Conservation (phyloP, 2,329 filamentous ascomycete genomes). For the Sclerotinia spermophila region DNA sequence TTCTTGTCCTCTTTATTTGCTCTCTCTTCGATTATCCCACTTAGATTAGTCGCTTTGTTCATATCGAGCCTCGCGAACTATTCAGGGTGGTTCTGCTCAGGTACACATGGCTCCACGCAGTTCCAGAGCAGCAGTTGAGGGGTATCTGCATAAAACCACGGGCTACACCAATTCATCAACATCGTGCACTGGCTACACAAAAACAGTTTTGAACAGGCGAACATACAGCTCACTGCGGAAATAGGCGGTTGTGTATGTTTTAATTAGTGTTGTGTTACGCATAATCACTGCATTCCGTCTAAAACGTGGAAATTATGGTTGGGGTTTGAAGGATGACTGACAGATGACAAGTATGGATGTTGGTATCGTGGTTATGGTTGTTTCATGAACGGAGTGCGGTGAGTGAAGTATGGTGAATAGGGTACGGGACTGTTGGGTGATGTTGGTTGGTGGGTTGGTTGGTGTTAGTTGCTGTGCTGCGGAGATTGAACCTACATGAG, state of each 20-base stretch:
- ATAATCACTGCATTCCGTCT: too few species aligned
- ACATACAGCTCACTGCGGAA: background rate
- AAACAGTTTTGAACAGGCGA: too few species aligned
- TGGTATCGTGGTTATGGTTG: background rate
- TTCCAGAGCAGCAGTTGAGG: background rate
- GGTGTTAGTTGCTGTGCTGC: background rate
- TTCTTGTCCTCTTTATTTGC: background rate
- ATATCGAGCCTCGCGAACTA: too few species aligned
- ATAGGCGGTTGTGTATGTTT: background rate
- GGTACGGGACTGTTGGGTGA: too few species aligned
- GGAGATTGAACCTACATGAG: background rate
- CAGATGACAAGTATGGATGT: background rate
- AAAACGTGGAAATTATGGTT: background rate
- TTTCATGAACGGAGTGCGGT: background rate
- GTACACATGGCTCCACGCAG: background rate
- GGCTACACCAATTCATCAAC: background rate
- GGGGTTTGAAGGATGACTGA: background rate
- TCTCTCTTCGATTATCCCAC: background rate
- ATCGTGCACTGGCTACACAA: background rate
- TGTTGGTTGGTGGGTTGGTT: background rate
- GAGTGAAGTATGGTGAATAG: background rate
- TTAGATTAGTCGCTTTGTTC: background rate
- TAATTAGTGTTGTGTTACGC: background rate
- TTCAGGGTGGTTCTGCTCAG: rapidly evolving
- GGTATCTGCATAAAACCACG: background rate